Conservation (phyloP, 345 rosid species). For the Mallotus nudiflorus region DNA sequence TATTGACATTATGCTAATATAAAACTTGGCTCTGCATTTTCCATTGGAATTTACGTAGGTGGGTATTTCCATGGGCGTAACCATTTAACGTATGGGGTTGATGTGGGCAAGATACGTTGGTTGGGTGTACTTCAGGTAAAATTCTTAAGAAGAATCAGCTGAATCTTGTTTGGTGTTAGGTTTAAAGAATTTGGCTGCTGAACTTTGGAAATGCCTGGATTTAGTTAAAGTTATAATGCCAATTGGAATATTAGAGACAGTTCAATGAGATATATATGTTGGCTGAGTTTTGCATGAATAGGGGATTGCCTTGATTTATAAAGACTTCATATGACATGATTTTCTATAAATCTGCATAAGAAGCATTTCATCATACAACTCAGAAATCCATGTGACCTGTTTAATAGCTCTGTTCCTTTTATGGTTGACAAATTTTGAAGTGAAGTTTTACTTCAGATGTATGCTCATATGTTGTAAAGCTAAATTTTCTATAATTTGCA, state of each 20-base stretch:
- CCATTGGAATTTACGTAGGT: slow-evolving; percentile 31
- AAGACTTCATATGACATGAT: background rate
- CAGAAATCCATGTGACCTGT: background rate
- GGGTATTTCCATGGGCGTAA: slow-evolving; percentile 62
- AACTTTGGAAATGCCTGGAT: slow-evolving; percentile 1
- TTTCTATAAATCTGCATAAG: background rate
- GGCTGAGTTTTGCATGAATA: background rate
- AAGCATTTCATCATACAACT: background rate
- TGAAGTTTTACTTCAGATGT: background rate
- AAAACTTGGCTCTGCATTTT: background rate
- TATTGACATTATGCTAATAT: background rate
- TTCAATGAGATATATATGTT: background rate
- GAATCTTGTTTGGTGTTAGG: background rate
- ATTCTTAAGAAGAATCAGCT: background rate
- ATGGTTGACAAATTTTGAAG: background rate
- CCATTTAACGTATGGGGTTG: slow-evolving; percentile 54
- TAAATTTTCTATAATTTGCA: slow-evolving; percentile 26
- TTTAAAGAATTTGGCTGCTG: background rate
- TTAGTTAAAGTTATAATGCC: background rate
- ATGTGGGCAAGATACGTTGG: slow-evolving; percentile 53
- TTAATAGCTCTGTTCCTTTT: background rate
- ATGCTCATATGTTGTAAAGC: slow-evolving; percentile 2
- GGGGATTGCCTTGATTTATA: background rate
- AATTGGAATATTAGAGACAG: background rate
- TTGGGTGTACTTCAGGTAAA: slow-evolving; percentile 60